Evolutionary conservation across 768 basidiomycete genomes (phyloP), one percentile per base, ranked within the genome.

Genomic region (Cystobasidium ongulense): DNA sequence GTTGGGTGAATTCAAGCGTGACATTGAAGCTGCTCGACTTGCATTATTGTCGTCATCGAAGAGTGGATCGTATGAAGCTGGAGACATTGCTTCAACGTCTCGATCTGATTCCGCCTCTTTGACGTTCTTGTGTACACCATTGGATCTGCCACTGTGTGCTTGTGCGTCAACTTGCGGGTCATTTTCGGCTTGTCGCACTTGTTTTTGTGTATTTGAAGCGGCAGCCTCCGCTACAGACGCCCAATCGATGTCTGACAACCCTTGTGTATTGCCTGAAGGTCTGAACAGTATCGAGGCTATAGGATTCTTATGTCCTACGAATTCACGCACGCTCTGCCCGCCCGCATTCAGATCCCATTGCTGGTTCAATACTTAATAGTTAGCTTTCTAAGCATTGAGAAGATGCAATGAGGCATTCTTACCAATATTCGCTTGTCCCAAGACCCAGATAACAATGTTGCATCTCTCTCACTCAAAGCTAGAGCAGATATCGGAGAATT

Each of bases 331-430:
- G 46, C 83, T 83, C 75, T 90, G 85, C 7, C 96, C 95, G 0
- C 46, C 46, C n/a, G 89, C 94, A 79, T 99, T 91, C 41, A 99
- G 85, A 82, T 98, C 95, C 95, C 96, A 98, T 87, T 97, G 91
- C 95, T 98, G 77, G 5, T 35, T 27, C 52, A 33, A 29, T 66
- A 36, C 46, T 78, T 71, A 54, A 72, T 41, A 74, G 77, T 67
- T 74, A 65, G 72, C 41, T 54, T 27, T 17, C 29, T 54, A 18
- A 46, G 18, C 18, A 4, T 10, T 29, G 27, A 25, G 18, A 27
- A 35, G 27, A 35, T 15, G 0, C 23, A 31, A 36, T n/a, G 57
- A 31, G 54, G 38, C 57, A 36, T 7, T 13, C 74, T 61, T 7
- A 73, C 54, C 23, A 75, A 29, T 62, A 78, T 74, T 23, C 70